These are phyloP conservation scores for Solanum gracilifrons DNA, from an alignment of 257 asterid species.

Conservation along the genomic window DNA sequence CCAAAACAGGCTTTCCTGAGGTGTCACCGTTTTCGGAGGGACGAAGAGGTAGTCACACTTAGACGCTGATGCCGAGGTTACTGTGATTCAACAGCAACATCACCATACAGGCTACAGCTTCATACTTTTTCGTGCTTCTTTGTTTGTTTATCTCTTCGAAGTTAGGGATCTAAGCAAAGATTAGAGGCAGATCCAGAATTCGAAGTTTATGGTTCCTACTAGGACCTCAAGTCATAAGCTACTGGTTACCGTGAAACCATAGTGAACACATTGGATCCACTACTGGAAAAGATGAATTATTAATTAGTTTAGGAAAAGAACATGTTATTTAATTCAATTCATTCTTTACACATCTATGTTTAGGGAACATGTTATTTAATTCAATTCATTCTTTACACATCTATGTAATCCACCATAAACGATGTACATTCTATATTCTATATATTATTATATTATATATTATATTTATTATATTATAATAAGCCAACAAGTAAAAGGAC, in stretches of 20 bases:
- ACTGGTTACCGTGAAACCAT: not conserved
- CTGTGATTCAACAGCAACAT: not conserved
- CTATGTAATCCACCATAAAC: not conserved
- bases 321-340: not conserved
- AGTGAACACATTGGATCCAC: not conserved
- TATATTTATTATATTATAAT: too few species aligned
- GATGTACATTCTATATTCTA: not conserved
- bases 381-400: not conserved
- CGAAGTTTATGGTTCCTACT: not conserved
- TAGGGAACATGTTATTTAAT: not conserved
- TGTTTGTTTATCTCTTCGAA: not conserved
- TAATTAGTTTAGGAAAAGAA: not conserved
- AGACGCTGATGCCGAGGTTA: not conserved
- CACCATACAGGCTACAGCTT: not conserved
- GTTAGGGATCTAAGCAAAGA: not conserved
- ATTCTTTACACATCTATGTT: not conserved
- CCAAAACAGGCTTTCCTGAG: not conserved
- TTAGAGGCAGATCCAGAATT: not conserved
- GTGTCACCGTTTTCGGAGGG: not conserved
- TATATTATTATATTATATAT: too few species aligned
- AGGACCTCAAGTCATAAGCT: not conserved
- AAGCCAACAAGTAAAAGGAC: not conserved
- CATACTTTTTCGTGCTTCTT: not conserved
- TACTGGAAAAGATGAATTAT: not conserved
- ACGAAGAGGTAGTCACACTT: not conserved